phyloP scores from a whole-genome alignment of 192 early-diverging fungal species.

The Phlyctochytrium planicorne region DNA sequence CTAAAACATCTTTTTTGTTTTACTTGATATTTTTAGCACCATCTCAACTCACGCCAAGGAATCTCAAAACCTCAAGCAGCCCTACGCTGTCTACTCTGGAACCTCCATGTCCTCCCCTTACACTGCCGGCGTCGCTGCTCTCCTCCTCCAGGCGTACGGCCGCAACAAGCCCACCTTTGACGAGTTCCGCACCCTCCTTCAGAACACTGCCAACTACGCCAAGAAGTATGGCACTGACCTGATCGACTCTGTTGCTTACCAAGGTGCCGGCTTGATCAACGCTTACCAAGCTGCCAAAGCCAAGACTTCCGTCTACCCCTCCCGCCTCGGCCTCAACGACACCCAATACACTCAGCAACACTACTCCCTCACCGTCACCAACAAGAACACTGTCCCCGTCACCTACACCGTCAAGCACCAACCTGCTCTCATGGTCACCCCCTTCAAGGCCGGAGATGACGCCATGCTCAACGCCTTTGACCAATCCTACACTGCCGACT shows the following conservation, averaged over 20 bases:
- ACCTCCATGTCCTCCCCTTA: slow-evolving; percentile 84
- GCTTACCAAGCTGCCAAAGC: slow-evolving; percentile 39
- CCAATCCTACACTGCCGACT: not conserved
- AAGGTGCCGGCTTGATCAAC: slow-evolving; percentile 58
- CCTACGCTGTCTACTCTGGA: slow-evolving; percentile 44
- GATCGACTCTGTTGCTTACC: slow-evolving; percentile 17
- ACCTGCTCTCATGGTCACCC: slow-evolving; percentile 1
- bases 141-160: slow-evolving; percentile 50
- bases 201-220: slow-evolving; percentile 10
- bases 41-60: slow-evolving; percentile 1
- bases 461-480: not conserved
- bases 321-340: slow-evolving; percentile 27
- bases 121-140: slow-evolving; percentile 66
- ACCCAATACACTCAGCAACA: slow-evolving; percentile 2
- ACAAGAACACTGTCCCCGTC: slow-evolving; percentile 3
- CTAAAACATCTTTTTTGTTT: too few species aligned
- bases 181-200: slow-evolving; percentile 27
- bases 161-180: slow-evolving; percentile 23
- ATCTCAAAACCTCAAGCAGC: not conserved
- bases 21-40: slow-evolving; percentile 27
- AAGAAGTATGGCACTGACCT: slow-evolving; percentile 21
- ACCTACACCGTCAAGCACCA: not conserved
- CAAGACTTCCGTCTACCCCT: slow-evolving; percentile 37
- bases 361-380: slow-evolving; percentile 2
- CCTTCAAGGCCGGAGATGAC: slow-evolving; percentile 4